phyloP scores from a whole-genome alignment of 768 basidiomycete genomes.

The Cyclocybe aegerita region DNA sequence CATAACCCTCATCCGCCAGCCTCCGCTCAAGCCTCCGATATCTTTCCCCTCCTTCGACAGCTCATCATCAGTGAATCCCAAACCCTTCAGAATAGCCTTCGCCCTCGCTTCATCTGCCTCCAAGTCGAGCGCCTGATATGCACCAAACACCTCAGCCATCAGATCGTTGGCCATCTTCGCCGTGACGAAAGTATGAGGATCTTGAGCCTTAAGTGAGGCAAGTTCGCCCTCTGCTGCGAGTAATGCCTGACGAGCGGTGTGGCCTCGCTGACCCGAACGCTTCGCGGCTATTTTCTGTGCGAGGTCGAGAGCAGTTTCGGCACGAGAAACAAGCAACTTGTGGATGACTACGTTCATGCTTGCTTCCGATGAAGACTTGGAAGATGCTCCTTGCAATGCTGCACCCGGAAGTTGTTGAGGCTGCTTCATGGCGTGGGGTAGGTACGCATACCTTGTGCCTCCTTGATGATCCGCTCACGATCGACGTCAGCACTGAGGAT shows the following conservation, averaged over 20 bases:
- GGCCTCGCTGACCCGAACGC: conserved; percentile 56
- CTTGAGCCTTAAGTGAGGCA: conserved; percentile 25
- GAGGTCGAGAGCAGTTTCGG: conserved; percentile 26
- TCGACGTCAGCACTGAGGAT: conserved; percentile 26
- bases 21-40: conserved; percentile 54
- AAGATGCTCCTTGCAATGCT: conserved; percentile 24
- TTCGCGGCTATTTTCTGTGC: conserved; percentile 47
- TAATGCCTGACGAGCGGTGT: conserved; percentile 52
- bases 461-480: conserved; percentile 24
- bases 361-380: conserved; percentile 17
- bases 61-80: conserved; percentile 52
- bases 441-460: conserved; percentile 23
- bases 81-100: conserved; percentile 49
- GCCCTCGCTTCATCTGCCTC: conserved; percentile 48
- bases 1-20: conserved; percentile 62
- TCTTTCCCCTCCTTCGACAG: conserved; percentile 29
- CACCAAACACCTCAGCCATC: conserved; percentile 24
- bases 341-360: conserved; percentile 23
- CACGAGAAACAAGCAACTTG: conserved; percentile 20
- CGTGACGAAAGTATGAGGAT: conserved; percentile 28
- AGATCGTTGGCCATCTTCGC: conserved; percentile 21
- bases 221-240: conserved; percentile 43
- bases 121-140: conserved; percentile 32
- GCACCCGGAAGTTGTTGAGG: not conserved
- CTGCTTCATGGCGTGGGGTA: not conserved